These are phyloP conservation scores for Durio zibethinus DNA, from an alignment of 345 rosid species.

Conservation along the genomic window DNA sequence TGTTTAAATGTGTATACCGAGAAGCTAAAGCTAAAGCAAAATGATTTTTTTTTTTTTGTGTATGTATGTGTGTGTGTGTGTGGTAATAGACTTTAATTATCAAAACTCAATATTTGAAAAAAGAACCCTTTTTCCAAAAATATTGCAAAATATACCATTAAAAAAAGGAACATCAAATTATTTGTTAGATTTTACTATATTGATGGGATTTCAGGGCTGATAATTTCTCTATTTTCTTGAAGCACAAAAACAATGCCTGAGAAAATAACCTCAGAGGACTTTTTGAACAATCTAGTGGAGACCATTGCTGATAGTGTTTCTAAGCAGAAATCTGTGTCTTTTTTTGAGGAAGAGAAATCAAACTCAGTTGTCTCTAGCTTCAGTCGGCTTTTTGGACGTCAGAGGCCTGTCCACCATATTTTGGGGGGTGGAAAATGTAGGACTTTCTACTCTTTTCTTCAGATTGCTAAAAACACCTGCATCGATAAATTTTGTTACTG, in stretches of 20 bases:
- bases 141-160: not conserved
- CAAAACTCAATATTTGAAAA: not conserved
- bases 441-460: slow-evolving; percentile 7
- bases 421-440: slow-evolving; percentile 94
- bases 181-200: not conserved
- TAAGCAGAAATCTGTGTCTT: slow-evolving; percentile 59
- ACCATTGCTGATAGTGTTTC: slow-evolving; percentile 52
- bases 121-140: not conserved
- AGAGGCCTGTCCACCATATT: slow-evolving; percentile 65
- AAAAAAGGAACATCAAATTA: not conserved
- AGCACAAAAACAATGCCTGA: slow-evolving; percentile 63
- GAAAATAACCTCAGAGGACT: slow-evolving; percentile 54
- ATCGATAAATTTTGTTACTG: not conserved
- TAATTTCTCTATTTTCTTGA: slow-evolving; percentile 14
- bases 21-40: not conserved
- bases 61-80: too few relatives aligned
- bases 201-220: not conserved
- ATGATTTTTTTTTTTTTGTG: not conserved
- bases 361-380: slow-evolving; percentile 49
- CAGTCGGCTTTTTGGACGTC: slow-evolving; percentile 74
- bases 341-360: slow-evolving; percentile 54
- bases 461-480: not conserved
- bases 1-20: not conserved
- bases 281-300: slow-evolving; percentile 58
- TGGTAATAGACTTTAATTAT: not conserved